Base-by-base conservation (phyloP, 2,329 filamentous ascomycete species). In the Davidsoniella eucalypti region DNA sequence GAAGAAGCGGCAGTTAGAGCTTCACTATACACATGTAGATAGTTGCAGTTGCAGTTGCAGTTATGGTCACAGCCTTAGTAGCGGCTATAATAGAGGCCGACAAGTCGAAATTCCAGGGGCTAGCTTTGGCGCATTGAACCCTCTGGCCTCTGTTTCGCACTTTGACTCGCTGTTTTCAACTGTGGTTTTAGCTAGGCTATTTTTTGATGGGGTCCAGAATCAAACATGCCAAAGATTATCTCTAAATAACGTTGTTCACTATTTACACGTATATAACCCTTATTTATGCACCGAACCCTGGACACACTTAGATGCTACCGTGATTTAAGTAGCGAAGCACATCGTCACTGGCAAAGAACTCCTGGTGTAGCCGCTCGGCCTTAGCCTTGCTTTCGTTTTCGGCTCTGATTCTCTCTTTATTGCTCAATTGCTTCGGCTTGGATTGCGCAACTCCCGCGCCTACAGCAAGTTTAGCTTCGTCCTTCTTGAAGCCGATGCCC, bases 261-360 rank as follows among this genome's bases (percentile, higher is more conserved):
- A 33, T 33, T 9, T 9, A 33, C 29, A 33, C 5, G 29, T 33
- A 2, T 33, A 9, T 33, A 33, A 33, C 29, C 29, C 29, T 33
- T 9, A 23, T 23, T 23, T 5, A 1, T 23, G 8, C 9, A 33
- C 4, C 8, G 9, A 10, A 33, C 29, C 29, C 29, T 33, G 9
- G n/a, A 25, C 18, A 16, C 26, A 18, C 21, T 25, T 47, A 51
- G 16, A 52, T 44, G 39, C 50, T 45, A n/a, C 50, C 50, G 2
- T 41, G 38, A 7, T 33, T 26, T 21, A 93, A 64, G 61, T 93
- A 92, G 59, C 72, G 77, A 58, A 87, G 77, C 50, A 93, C 67
- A 56, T 90, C 82, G n/a, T 83, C 74, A 56, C 76, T 80, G 17
- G 76, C 73, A 63, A 84, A 90, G 55, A 94, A 82, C 65, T 84